Evolutionary conservation across 345 rosid genomes (phyloP), one percentile per base, ranked within the genome.

Genomic region (Pugionium dolabratum): DNA sequence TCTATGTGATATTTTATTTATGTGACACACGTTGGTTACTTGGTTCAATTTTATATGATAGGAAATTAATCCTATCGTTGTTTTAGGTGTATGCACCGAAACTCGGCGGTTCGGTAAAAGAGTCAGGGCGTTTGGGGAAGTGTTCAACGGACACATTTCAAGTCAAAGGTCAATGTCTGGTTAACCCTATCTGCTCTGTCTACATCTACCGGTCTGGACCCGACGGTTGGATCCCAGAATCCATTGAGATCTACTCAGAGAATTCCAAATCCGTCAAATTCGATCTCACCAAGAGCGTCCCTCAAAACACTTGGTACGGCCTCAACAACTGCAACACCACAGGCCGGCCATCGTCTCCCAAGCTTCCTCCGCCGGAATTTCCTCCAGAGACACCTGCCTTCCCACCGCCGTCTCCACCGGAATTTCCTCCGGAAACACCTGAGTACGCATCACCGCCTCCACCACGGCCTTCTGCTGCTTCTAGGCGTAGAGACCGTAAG

Each of bases 201-300:
- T 86, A 80, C 65, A 60, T 88, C 52, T 72, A 82, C 61, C 79
- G 81, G 58, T 68, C 64, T 27, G 89, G 91, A 43, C 49, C 54
- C 26, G 93, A 88, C 65, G 88, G 91, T 7, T 90, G 96, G 97
- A 76, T 81, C 44, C 97, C 96, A 0, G 80, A 77, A 54, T 75
- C 75, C 9, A 78, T 86, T 64, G 75, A 76, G 7, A 69, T 90
- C 29, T 81, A 65, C 36, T 79, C 90, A 26, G 46, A 74, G 6
- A 54, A 82, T 41, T 44, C 77, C 10, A 76, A 46, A 41, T 46
- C 86, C 2, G 78, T 80, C 2, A 77, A 81, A 4, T 86, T 86
- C 66, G 64, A 83, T 61, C 79, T 81, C 66, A 66, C 75, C 66
- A 74, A 80, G 28, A 82, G 71, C 69, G 69, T 78, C 37, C 89